Evolutionary conservation across 192 early-diverging fungal genomes (phyloP).

Genomic region (Spizellomyces sp.): DNA sequence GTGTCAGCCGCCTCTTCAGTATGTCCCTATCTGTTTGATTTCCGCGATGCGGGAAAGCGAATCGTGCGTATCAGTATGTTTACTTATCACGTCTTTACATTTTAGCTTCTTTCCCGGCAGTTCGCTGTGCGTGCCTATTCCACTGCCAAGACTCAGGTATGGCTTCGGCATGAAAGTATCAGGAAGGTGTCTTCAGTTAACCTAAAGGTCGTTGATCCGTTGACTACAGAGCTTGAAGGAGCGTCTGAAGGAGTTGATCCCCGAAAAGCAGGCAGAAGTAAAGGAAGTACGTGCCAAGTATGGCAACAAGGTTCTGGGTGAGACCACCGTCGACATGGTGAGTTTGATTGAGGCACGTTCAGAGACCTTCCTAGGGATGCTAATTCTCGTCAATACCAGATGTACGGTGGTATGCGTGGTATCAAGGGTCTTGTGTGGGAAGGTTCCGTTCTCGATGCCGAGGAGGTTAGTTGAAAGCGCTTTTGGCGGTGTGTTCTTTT

Average conservation of each 20-base stretch:
- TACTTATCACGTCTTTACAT: too few relatives aligned
- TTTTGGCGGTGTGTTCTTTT: not conserved
- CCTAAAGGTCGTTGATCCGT: not conserved
- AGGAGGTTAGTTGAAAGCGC: slow-evolving; percentile 61
- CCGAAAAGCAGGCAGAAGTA: slow-evolving; percentile 92
- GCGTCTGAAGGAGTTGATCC: slow-evolving; percentile 90
- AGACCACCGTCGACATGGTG: slow-evolving; percentile 96
- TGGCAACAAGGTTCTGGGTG: slow-evolving; percentile 87
- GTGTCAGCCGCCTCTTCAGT: not conserved
- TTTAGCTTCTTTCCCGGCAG: slow-evolving; percentile 24
- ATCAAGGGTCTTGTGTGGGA: slow-evolving; percentile 99
- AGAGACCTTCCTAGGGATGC: too few relatives aligned
- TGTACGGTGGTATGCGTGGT: slow-evolving; percentile 98
- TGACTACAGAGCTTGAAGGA: slow-evolving; percentile 83
- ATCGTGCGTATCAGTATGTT: too few relatives aligned
- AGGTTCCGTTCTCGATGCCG: slow-evolving; percentile 94
- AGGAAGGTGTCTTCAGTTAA: not conserved
- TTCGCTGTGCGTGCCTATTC: slow-evolving; percentile 23
- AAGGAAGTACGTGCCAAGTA: slow-evolving; percentile 92
- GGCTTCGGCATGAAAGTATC: not conserved
- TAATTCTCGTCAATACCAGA: slow-evolving; percentile 17
- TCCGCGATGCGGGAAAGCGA: too few relatives aligned
- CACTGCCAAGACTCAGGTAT: slow-evolving; percentile 31
- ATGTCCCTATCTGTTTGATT: too few relatives aligned
- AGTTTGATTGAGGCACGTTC: not conserved